Percentiles rank a stretch among this genome's conserved stretches.
These are phyloP conservation scores for Yamadazyma endophytica DNA, from an alignment of 805 yeast genomes.

Conservation along the genomic window DNA sequence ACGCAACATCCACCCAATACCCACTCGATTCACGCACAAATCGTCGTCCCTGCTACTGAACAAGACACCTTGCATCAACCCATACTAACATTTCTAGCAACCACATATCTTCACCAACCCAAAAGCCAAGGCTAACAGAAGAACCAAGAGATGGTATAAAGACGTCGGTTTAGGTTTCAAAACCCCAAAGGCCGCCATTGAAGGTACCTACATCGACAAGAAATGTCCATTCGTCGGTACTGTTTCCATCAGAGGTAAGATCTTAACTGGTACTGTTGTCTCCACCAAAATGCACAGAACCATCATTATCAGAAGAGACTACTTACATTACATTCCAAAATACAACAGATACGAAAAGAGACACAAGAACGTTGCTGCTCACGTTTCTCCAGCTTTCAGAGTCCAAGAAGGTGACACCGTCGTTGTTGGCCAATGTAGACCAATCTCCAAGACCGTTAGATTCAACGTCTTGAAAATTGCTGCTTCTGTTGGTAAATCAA, in stretches of 20 bases:
- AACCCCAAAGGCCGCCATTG: conserved; percentile 98
- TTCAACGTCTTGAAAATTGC: conserved; percentile 98
- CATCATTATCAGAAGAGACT: conserved; percentile 98
- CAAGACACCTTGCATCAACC: neutral
- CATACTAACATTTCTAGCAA: conserved; percentile 59
- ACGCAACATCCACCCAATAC: neutral
- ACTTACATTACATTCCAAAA: conserved; percentile 99
- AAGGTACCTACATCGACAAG: conserved; percentile 99
- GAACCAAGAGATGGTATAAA: conserved; percentile 99
- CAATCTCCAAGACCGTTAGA: conserved; percentile 99
- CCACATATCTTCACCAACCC: conserved; percentile 99
- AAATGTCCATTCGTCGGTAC: conserved; percentile 99
- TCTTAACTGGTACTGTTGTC: conserved; percentile 98
- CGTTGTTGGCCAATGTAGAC: conserved; percentile 99
- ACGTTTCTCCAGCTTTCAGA: conserved; percentile 99
- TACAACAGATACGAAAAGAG: conserved; percentile 99
- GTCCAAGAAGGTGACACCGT: conserved; percentile 98
- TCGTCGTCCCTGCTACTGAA: neutral
- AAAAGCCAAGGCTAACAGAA: conserved; percentile 97
- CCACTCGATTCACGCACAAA: neutral
- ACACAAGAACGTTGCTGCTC: conserved; percentile 99
- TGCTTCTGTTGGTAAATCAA: conserved; percentile 81
- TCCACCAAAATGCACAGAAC: conserved; percentile 99
- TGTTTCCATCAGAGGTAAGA: conserved; percentile 99
- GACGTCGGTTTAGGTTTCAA: conserved; percentile 99